Evolutionary conservation across 345 rosid species (phyloP), one percentile per base, ranked within the genome.

Genomic region (Citrus australasica): DNA sequence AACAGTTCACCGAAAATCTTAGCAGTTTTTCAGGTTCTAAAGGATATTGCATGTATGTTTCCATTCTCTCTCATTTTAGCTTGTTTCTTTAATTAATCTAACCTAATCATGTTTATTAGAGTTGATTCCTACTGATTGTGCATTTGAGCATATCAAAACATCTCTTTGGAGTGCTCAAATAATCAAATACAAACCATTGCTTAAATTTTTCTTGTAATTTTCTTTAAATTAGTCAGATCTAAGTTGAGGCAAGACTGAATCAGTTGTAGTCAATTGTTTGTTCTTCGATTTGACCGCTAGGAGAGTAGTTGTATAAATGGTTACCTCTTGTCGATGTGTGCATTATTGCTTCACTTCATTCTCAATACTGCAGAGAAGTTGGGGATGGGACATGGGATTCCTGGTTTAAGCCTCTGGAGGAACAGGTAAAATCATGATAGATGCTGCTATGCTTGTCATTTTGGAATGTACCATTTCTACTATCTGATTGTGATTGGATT

Each of bases 331-430:
- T 59, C 2, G 7, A 4, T 33, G 19, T 30, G 32, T 5, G 53
- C 24, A 27, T 30, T 70, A 74, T 5, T 51, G 48, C 76, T 76
- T 76, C 71, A 35, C 38, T 75, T 70, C 55, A 37, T 63, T 62
- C 71, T 70, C 71, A 42, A 71, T 70, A 62, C 25, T 83, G 79
- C 86, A 93, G 99, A 81, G 99, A 95, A 91, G 68, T 93, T 82
- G 99, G 99, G 76, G 82, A 78, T 86, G 99, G 98, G 78, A 63
- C 82, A 35, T 84, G 88, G 76, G 98, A 95, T 85, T 95, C 99
- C 10, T 95, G 98, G 99, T 90, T 92, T 80, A 88, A 88, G 95
- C 90, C 98, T 81, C 94, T 95, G 25, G 86, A 80, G 33, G 80
- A 90, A 71, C 97, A 95, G 91, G 94, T 88, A 76, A 80, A 83